Conservation (phyloP, 768 basidiomycete genomes). For the Pisolithus tinctorius region DNA sequence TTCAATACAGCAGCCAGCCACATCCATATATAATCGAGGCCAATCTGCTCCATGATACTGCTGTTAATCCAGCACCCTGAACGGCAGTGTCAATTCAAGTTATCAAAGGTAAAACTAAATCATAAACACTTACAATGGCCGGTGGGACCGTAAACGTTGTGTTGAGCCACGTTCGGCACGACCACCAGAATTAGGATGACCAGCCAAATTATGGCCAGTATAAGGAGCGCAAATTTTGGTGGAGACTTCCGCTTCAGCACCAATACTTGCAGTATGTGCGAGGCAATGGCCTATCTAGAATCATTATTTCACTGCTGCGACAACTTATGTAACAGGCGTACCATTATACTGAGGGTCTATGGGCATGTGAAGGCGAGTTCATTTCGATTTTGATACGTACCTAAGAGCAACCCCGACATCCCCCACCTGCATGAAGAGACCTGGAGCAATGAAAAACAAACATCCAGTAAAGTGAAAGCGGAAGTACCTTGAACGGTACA, state of each 20-base stretch:
- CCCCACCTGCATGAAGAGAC: constrained; percentile 32
- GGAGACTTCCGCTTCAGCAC: too few species aligned
- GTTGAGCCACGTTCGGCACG: too few species aligned
- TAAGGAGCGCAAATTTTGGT: too few species aligned
- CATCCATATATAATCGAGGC: constrained; percentile 29
- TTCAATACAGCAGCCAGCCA: too few species aligned
- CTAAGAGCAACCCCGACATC: constrained; percentile 19
- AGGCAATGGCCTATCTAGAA: constrained; percentile 27
- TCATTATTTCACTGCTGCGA: background rate
- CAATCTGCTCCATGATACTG: constrained; percentile 33
- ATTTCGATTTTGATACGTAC: constrained; percentile 4
- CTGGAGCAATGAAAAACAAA: constrained; percentile 10
- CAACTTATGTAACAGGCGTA: background rate
- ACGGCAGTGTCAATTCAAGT: background rate
- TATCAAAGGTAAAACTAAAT: background rate
- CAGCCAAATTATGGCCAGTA: too few species aligned
- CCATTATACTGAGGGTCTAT: constrained; percentile 14
- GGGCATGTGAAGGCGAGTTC: background rate
- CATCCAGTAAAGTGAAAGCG: background rate
- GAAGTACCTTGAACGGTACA: constrained; percentile 32
- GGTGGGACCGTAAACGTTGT: background rate
- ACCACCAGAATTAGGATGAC: too few species aligned
- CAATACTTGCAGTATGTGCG: constrained; percentile 28
- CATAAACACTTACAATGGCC: constrained; percentile 30
- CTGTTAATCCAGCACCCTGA: constrained; percentile 48